These are phyloP conservation scores for Trypanosoma cruzi DNA, from an alignment of 208 protist species.

Conservation along the genomic window DNA sequence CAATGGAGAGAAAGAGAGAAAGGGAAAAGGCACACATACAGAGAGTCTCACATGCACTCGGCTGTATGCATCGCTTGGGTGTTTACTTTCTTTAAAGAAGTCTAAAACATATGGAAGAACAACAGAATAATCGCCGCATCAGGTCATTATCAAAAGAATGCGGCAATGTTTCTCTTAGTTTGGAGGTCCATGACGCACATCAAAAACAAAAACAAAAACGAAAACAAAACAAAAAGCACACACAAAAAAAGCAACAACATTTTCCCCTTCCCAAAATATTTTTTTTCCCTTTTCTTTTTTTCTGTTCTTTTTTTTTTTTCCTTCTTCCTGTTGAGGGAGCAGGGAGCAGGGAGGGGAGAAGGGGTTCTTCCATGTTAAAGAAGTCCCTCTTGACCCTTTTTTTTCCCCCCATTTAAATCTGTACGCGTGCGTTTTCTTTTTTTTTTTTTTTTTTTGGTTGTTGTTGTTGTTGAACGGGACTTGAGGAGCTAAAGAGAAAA, in stretches of 20 bases:
- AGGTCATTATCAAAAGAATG: background rate
- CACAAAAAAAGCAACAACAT: constrained; percentile 30
- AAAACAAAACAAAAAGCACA: constrained; percentile 27
- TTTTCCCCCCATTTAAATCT: background rate
- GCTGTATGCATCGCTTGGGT: no score
- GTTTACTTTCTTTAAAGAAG: no score
- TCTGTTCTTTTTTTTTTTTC: background rate
- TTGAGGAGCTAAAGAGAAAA: background rate
- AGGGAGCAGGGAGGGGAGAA: no score
- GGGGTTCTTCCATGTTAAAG: no score
- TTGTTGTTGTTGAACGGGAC: background rate
- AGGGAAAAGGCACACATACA: no score
- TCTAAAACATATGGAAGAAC: constrained; percentile 6
- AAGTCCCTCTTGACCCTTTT: background rate
- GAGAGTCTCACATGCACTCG: no score
- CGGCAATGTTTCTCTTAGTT: background rate
- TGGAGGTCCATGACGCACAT: background rate
- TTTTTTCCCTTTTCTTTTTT: background rate
- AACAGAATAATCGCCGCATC: constrained; percentile 1
- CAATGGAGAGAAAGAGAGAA: background rate
- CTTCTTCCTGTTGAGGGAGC: no score
- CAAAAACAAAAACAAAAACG: constrained; percentile 13
- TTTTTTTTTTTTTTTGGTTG: background rate
- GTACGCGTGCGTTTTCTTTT: background rate
- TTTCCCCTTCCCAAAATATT: background rate